phyloP scores from a whole-genome alignment of 2,329 filamentous ascomycete genomes.

The Leptosphaerulina australis region DNA sequence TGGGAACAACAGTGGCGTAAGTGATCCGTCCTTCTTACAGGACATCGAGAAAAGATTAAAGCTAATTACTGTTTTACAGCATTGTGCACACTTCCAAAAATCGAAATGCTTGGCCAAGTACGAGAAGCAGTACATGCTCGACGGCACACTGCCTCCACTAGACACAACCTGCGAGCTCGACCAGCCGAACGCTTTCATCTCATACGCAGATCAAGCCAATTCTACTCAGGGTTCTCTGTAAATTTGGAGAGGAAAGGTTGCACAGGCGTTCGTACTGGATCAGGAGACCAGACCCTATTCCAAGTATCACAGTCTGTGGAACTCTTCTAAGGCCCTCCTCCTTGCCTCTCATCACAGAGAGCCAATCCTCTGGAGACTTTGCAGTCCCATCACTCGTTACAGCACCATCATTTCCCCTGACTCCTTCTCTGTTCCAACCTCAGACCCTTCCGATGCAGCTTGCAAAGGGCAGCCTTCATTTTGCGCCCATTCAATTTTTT shows the following conservation, averaged over 20 bases:
- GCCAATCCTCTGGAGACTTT: no score
- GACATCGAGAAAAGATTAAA: not conserved
- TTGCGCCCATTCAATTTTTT: no score
- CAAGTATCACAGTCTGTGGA: no score
- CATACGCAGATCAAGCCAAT: not conserved
- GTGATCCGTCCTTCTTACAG: not conserved
- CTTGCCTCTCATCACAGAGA: no score
- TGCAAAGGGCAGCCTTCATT: no score
- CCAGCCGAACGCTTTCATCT: constrained; percentile 23
- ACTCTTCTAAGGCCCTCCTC: no score
- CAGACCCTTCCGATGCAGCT: no score
- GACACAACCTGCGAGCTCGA: constrained; percentile 22
- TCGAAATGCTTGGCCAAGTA: constrained; percentile 15
- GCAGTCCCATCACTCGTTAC: no score
- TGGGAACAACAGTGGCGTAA: constrained; percentile 39
- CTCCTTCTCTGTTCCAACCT: no score
- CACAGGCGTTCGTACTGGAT: not conserved
- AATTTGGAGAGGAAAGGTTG: not conserved
- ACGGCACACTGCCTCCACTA: constrained; percentile 19
- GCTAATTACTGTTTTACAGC: constrained; percentile 8
- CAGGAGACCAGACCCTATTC: no score
- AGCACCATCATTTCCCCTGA: no score
- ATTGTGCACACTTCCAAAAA: constrained; percentile 21
- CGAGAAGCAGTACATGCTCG: constrained; percentile 23
- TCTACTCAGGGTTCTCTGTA: no score